These are phyloP conservation scores for Ophiostoma angusticollis DNA, from an alignment of 2,329 filamentous ascomycete genomes.

Conservation along the genomic window DNA sequence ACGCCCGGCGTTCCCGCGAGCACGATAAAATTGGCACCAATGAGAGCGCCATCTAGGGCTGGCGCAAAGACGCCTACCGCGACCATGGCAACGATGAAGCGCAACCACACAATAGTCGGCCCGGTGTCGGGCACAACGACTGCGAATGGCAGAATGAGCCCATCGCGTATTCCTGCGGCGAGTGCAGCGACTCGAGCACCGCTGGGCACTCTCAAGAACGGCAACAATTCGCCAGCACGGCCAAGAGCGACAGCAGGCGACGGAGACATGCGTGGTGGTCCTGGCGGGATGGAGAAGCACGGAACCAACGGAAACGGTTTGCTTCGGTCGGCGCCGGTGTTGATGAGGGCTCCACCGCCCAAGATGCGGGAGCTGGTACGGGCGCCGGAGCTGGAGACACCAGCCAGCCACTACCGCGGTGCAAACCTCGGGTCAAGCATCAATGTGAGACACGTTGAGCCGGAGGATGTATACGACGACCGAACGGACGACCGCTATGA, in stretches of 20 bases:
- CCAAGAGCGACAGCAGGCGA: constrained; percentile 28
- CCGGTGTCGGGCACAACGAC: constrained; percentile 14
- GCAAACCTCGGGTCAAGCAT: constrained; percentile 39
- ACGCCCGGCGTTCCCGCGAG: constrained; percentile 13
- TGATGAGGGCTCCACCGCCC: constrained; percentile 60
- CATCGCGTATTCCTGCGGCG: constrained; percentile 52
- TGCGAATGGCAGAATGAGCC: constrained; percentile 34
- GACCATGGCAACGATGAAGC: constrained; percentile 31
- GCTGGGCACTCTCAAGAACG: constrained; percentile 54
- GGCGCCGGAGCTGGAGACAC: constrained; percentile 38
- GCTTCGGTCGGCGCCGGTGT: constrained; percentile 41
- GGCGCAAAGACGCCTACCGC: constrained; percentile 44
- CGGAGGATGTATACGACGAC: constrained; percentile 82
- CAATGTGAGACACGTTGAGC: constrained; percentile 44
- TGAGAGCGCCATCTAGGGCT: constrained; percentile 23
- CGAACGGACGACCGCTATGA: constrained; percentile 12
- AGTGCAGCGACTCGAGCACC: constrained; percentile 37
- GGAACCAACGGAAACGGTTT: constrained; percentile 27
- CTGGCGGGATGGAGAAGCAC: background rate
- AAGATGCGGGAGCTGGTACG: constrained; percentile 74
- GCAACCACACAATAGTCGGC: constrained; percentile 20
- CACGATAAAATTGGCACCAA: constrained; percentile 3
- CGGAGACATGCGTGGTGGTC: background rate
- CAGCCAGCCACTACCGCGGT: constrained; percentile 34
- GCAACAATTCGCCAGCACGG: constrained; percentile 73